phyloP scores from a whole-genome alignment of 2,329 filamentous ascomycete genomes.

The Didymella glomerata region DNA sequence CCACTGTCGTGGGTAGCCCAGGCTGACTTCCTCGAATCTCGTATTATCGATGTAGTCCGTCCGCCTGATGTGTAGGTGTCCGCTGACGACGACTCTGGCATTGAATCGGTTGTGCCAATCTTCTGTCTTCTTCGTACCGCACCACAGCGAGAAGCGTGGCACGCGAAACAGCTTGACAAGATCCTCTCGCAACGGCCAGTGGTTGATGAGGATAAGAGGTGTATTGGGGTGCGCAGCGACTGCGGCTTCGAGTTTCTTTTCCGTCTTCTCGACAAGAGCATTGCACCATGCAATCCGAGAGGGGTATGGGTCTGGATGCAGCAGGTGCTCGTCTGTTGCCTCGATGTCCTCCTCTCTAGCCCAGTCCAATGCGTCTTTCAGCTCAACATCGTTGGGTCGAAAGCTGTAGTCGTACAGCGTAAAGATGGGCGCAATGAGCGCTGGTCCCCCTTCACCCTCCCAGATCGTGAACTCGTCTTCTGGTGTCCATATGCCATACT shows the following conservation, averaged over 20 bases:
- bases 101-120: constrained; percentile 58
- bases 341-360: constrained; percentile 56
- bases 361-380: constrained; percentile 59
- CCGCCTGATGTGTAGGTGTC: constrained; percentile 57
- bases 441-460: constrained; percentile 61
- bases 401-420: constrained; percentile 69
- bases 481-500: constrained; percentile 63
- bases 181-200: constrained; percentile 59
- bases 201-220: constrained; percentile 55
- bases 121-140: constrained; percentile 57
- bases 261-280: constrained; percentile 51
- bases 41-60: constrained; percentile 59
- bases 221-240: constrained; percentile 41
- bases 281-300: constrained; percentile 58
- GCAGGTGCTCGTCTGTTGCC: constrained; percentile 57
- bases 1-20: constrained; percentile 60
- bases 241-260: constrained; percentile 52
- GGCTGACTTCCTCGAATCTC: constrained; percentile 57
- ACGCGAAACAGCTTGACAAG: constrained; percentile 54
- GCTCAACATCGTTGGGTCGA: constrained; percentile 58
- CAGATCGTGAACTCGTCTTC: constrained; percentile 64
- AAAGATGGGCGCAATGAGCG: constrained; percentile 64
- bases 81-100: constrained; percentile 58
- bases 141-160: constrained; percentile 58
- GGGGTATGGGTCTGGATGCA: constrained; percentile 57